Conservation (phyloP, 129 eudicot genomes). For the Deinandra increscens region DNA sequence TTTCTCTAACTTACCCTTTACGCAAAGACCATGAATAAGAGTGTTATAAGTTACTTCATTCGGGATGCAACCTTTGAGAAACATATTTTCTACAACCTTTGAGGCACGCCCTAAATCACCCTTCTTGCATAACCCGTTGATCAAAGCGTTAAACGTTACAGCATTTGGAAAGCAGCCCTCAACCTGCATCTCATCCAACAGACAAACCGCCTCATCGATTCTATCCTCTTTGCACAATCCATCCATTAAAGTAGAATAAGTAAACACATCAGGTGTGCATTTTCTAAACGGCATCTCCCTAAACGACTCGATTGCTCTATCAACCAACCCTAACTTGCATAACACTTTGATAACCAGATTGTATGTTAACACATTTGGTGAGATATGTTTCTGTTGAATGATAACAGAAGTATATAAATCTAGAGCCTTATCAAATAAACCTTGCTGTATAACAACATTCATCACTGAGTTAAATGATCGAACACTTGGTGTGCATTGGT, state of each 20-base stretch:
- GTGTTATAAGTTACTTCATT: slow-evolving; percentile 87
- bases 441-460: slow-evolving; percentile 59
- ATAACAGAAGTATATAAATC: slow-evolving; percentile 51
- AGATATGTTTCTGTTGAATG: slow-evolving; percentile 22
- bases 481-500: slow-evolving; percentile 66
- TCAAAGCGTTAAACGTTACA: slow-evolving; percentile 65
- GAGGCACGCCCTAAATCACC: slow-evolving; percentile 85
- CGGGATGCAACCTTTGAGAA: slow-evolving; percentile 83
- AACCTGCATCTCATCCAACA: slow-evolving; percentile 94
- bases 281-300: slow-evolving; percentile 59
- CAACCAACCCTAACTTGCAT: slow-evolving; percentile 59
- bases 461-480: slow-evolving; percentile 84
- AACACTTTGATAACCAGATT: slow-evolving; percentile 70
- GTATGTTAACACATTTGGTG: slow-evolving; percentile 79
- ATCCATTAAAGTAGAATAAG: slow-evolving; percentile 90
- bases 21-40: slow-evolving; percentile 81
- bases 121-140: slow-evolving; percentile 75
- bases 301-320: slow-evolving; percentile 59
- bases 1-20: slow-evolving; percentile 74
- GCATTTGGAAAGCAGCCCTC: slow-evolving; percentile 74
- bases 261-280: slow-evolving; percentile 75
- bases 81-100: slow-evolving; percentile 84
- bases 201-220: slow-evolving; percentile 75
- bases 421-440: slow-evolving; percentile 49
- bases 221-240: slow-evolving; percentile 83